Base-by-base conservation (phyloP, 106 monocot species). In the Dendrobium chrysotoxum region DNA sequence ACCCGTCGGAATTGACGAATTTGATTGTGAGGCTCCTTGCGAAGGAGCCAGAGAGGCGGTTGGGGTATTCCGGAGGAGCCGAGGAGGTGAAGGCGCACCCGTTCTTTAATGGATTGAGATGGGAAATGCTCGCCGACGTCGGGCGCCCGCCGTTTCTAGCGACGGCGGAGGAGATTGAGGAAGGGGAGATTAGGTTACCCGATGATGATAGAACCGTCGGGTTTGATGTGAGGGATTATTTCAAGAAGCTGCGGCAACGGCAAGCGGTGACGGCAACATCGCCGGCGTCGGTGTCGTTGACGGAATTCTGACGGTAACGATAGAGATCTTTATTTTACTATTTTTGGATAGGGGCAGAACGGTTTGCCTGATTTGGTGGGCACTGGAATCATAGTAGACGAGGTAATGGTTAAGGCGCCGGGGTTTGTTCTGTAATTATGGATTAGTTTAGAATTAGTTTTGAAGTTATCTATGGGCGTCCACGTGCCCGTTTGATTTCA, bases 21-120 rank as follows among this genome's bases (percentile, higher is more conserved):
- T 83, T 97, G 47, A 92, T 97, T 61, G 46, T 40, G 21, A 82
- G 84, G 75, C 89, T 97, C 2, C 84, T 97, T 9, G 86, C 66
- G 0, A 94, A 92, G 83, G 92, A 97, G 73, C 94, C 92, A 4
- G 28, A 28, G 6, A 35, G 74, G 58, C 66, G 96, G 75, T 74
- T 97, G 4, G 96, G 96, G 0, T 89, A 53, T 80, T 44, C 20
- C 53, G 94, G 90, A 10, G 93, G 96, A 18, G 89, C 86, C 10
- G 90, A 86, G 68, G 92, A 97, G 82, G 86, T 97, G 16, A 87
- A 78, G 85, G 85, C 80, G 5, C 96, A 97, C 78, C 82, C 86
- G 13, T 97, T 97, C 87, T 97, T 97, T 58, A 28, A 31, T 28
- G 94, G 96, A 45, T 89, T 97, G 28, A 81, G 76, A 70, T 97